Base-by-base conservation (phyloP, 169 alveolate species). In the Babesia caballi region DNA sequence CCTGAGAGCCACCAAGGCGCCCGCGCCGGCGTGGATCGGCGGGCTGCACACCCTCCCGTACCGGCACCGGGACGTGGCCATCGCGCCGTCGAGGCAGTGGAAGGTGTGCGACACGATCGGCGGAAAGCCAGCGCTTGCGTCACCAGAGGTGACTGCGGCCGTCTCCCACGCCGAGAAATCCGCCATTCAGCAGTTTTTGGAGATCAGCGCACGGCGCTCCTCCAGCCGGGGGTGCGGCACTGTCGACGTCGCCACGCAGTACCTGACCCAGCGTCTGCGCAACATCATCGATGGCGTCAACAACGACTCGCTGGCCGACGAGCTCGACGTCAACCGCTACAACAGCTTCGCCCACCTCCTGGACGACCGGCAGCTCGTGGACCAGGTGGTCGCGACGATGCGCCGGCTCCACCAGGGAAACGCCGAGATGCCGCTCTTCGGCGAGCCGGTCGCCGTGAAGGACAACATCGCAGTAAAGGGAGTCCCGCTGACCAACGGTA, bases 401-500 rank as follows among this genome's bases (percentile, higher is more conserved):
- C 35, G 19, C 30, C 30, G 47, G 19, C 25, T 27, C 49, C 12
- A 41, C 51, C 12, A 32, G 27, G n/a, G 41, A 19, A 25, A 11
- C 27, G 66, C 23, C 11, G 33, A 54, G 4, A 52, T 70, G 70
- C 33, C 5, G 14, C 58, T 78, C 32, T 78, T 78, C 51, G 87
- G 87, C 0, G 69, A 56, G 27, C 82, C 87, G 0, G 21, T 68
- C 27, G 83, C 83, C 12, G 41, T 78, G 19, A 78, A 78, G 50
- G 87, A 78, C 46, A 78, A 78, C 41, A 23, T 78, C 27, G 3
- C 87, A 0, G 21, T 69, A 25, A 61, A 47, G 53, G 83, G 47
- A 8, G 32, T 68, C 14, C 82, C 74, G 17, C 49, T 46, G 14
- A 57, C 67, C 12, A 65, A 78, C 46, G 87, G 87, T 78, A 78